Percentiles rank a stretch among this genome's conserved stretches.
phyloP scores from a whole-genome alignment of 371 early-diverging fungal genomes.

The Nematocida sp. region DNA sequence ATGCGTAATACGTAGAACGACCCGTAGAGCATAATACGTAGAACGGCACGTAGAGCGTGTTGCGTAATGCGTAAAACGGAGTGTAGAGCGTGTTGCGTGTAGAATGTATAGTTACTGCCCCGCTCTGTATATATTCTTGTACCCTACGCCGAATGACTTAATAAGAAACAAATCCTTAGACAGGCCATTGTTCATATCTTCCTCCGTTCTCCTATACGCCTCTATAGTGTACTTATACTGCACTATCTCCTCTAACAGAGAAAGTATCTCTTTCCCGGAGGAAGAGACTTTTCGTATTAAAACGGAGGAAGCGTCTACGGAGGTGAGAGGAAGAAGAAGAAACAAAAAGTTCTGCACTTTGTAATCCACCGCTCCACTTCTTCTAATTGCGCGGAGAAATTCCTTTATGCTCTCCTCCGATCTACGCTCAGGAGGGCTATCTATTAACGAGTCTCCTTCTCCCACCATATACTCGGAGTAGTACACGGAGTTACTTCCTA shows the following conservation, averaged over 20 bases:
- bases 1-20: too few relatives aligned
- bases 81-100: too few relatives aligned
- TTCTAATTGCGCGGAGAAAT: constrained; percentile 16
- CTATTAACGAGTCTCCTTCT: constrained; percentile 17
- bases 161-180: constrained; percentile 30
- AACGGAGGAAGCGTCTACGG: constrained; percentile 11
- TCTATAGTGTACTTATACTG: constrained; percentile 51
- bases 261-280: constrained; percentile 12
- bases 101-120: neutral
- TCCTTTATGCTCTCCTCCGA: neutral
- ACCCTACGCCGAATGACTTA: constrained; percentile 49
- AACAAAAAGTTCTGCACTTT: constrained; percentile 27
- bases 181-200: constrained; percentile 33
- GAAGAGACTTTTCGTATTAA: constrained; percentile 18
- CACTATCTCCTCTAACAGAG: constrained; percentile 21
- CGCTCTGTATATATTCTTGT: constrained; percentile 10
- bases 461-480: constrained; percentile 36
- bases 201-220: constrained; percentile 12
- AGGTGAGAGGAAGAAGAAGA: constrained; percentile 25
- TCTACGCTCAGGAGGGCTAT: neutral
- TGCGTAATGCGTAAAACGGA: too few relatives aligned
- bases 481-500: constrained; percentile 31
- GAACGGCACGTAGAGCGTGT: too few relatives aligned
- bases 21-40: too few relatives aligned
- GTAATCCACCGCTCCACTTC: constrained; percentile 38